Conservation (phyloP, 148 eudicot genomes). For the Vaccinium darrowii region DNA sequence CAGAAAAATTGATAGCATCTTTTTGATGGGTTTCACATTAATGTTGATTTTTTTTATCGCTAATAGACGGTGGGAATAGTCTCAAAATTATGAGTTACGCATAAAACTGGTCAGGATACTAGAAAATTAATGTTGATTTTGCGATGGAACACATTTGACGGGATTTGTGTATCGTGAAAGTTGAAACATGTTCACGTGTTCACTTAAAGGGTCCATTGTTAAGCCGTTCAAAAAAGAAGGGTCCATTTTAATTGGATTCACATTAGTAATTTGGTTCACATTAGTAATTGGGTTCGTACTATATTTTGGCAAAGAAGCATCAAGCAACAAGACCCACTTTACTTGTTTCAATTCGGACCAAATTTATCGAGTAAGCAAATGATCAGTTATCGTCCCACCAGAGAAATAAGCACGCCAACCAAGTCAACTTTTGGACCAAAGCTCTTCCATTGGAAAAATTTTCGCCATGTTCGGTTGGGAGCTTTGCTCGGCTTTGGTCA, state of each 20-base stretch:
- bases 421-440: not conserved
- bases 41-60: too few relatives aligned
- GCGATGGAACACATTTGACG: not conserved
- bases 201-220: not conserved
- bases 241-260: not conserved
- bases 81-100: too few relatives aligned
- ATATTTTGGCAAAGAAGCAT: not conserved
- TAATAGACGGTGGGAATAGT: too few relatives aligned
- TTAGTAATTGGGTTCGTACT: not conserved
- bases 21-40: too few relatives aligned
- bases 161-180: not conserved
- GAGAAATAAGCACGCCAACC: not conserved
- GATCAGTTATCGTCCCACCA: not conserved
- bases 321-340: not conserved
- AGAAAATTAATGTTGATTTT: not conserved
- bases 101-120: too few relatives aligned
- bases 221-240: not conserved
- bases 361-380: not conserved
- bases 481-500: too few relatives aligned
- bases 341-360: not conserved
- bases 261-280: not conserved
- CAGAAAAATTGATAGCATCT: too few relatives aligned
- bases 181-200: not conserved
- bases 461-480: too few relatives aligned
- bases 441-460: not conserved